Base-by-base conservation (phyloP, 2,329 filamentous ascomycete genomes). In the Penicillium concentricum region DNA sequence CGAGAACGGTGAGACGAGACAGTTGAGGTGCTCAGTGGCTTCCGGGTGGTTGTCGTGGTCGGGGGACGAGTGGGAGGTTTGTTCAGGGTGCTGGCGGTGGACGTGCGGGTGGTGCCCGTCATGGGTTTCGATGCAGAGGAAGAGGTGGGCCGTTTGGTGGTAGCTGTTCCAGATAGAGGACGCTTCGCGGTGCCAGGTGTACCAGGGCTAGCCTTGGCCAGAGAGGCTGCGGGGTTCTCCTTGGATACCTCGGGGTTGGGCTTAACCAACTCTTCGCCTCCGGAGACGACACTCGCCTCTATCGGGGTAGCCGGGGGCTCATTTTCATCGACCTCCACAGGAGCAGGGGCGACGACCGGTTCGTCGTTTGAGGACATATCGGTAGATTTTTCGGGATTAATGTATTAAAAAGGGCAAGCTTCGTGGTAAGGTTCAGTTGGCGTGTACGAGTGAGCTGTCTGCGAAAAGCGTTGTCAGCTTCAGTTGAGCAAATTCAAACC, bases 11-110 rank as follows among this genome's bases (percentile, higher is more conserved):
- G 77, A 22, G 74, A 71, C 34, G 72, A 62, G 28, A 72, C 68
- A 5, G 74, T 72, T 15, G 72, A 69, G 15, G 72, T 65, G 55
- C 71, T 69, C 47, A 73, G 54, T 13, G 75, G 71, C 58, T 71
- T 77, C 39, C 76, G 71, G 16, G 67, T 62, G 12, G 66, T 66
- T 4, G 71, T 64, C 2, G 70, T 67, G 5, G 69, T 69, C 2
- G 72, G 61, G 2, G 77, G 76, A 24, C 78, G 75, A 16, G 76
- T 76, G 8, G 78, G 77, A 18, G 78, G 77, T 57, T 76, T 78
- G 65, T 68, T 79, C 53, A 79, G 60, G 1, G 75, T 75, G 59
- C 70, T 73, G 51, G 71, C 72, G 51, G 71, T 65, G 12, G 71
- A 62, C 12, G 65, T 63, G 9, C 72, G 70, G 35, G 68, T 57